Conservation (phyloP, 73 alveolate genomes). For the Blepharisma stoltei region DNA sequence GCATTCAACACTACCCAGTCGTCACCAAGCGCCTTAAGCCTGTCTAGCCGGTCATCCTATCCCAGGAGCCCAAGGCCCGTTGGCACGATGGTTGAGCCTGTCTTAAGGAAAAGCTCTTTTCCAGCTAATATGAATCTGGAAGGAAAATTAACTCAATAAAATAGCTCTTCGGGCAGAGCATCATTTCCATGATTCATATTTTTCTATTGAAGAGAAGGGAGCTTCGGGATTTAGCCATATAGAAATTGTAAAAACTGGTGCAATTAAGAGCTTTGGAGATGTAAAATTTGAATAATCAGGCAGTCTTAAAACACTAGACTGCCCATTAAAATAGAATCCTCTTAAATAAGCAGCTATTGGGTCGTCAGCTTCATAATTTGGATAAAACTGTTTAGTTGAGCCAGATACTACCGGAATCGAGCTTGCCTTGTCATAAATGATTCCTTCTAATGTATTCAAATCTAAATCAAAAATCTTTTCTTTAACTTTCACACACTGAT, state of each 20-base stretch:
- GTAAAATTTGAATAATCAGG: not conserved
- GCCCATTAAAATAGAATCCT: conserved; percentile 20
- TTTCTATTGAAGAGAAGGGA: not conserved
- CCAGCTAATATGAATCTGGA: too few relatives aligned
- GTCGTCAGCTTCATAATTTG: not conserved
- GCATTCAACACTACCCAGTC: too few relatives aligned
- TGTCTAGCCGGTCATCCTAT: too few relatives aligned
- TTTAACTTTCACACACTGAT: not conserved
- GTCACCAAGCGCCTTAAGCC: too few relatives aligned
- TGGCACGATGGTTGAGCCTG: too few relatives aligned
- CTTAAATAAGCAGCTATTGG: not conserved
- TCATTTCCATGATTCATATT: too few relatives aligned
- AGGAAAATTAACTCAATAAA: too few relatives aligned
- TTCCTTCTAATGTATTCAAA: not conserved
- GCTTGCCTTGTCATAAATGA: not conserved
- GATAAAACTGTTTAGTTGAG: not conserved
- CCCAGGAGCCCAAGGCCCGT: too few relatives aligned
- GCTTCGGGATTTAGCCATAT: not conserved
- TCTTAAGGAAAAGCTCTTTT: too few relatives aligned
- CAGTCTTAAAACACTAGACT: not conserved
- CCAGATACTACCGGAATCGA: not conserved
- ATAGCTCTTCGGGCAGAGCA: too few relatives aligned
- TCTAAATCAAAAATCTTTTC: not conserved
- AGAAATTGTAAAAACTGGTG: not conserved
- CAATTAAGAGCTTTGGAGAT: not conserved